Evolutionary conservation across 495 filamentous ascomycete genomes (phyloP), one percentile per base, ranked within the genome.

Genomic region (Aspergillus panamensis): DNA sequence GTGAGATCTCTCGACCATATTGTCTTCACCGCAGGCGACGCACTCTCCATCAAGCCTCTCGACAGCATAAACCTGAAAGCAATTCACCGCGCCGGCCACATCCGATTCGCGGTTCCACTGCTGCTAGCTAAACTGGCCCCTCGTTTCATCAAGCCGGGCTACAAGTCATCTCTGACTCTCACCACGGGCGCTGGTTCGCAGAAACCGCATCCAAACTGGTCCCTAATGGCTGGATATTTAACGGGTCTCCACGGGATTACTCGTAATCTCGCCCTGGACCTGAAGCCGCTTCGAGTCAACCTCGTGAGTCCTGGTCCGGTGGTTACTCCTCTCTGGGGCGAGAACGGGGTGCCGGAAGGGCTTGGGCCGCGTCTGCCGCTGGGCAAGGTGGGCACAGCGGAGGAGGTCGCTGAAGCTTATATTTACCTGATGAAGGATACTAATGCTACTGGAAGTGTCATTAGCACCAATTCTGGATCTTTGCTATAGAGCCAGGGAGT

Each of bases 391-490:
- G 87, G 74, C 0, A 63, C 50, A 37, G 71, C 77, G n/a, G 80
- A 83, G 66, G 84, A 88, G 68, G 74, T 84, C 12, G 86, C 83
- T 2, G 84, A 89, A 75, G 80, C 81, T 31, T 90, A 88, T 72
- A 53, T 87, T 35, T 88, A 81, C 65, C 65, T 82, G n/a, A 80
- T 88, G 82, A 80, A 77, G 68, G 84, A 88, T 66, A 61, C 60
- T 20, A 80, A 79, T 69, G 70, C 68, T 13, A 83, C 80, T 6
- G 83, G 81, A 12, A 73, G 64, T 1, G 55, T 64, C 20, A 65
- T 78, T 47, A 61, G 66, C 37, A 74, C 60, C n/a, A 65, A 72
- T 53, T 63, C 65, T n/a, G 70, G 70, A 1, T 50, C 5, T 30
- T 40, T 69, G 8, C 32, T 53, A 1, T 21, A 45, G 35, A 39